These are phyloP conservation scores for Pyricularia pennisetigena DNA, from an alignment of 2,329 filamentous ascomycete species.

Conservation along the genomic window DNA sequence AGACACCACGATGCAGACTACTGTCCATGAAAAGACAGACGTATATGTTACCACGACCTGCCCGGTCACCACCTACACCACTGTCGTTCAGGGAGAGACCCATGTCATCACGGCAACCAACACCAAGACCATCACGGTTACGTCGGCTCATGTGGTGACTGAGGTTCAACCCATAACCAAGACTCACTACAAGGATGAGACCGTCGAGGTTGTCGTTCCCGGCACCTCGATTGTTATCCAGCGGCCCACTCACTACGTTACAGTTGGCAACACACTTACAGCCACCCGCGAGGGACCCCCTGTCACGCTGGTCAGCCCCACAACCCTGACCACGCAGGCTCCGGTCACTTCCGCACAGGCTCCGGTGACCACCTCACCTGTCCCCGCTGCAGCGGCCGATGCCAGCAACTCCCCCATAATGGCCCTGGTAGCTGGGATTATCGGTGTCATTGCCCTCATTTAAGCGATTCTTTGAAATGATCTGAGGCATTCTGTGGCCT, in stretches of 20 bases:
- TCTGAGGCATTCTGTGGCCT: not conserved
- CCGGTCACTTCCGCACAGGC: constrained; percentile 7
- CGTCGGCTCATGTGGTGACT: constrained; percentile 25
- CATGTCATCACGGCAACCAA: constrained; percentile 30
- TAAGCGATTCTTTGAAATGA: constrained; percentile 10
- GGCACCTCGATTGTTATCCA: constrained; percentile 22
- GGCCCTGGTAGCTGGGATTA: constrained; percentile 26
- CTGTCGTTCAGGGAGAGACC: constrained; percentile 29
- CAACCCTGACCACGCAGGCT: constrained; percentile 14
- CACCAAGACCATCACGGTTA: constrained; percentile 28
- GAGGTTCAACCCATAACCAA: constrained; percentile 29
- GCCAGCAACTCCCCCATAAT: constrained; percentile 20
- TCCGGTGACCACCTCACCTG: constrained; percentile 8
- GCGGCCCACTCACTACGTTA: constrained; percentile 20
- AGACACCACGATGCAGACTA: constrained; percentile 5
- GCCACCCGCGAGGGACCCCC: constrained; percentile 14
- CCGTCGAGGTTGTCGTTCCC: constrained; percentile 26
- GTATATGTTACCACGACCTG: constrained; percentile 28
- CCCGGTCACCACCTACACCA: constrained; percentile 30
- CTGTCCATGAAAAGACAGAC: constrained; percentile 6
- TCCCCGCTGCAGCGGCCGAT: constrained; percentile 20
- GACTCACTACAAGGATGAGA: constrained; percentile 27
- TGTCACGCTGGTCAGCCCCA: constrained; percentile 19
- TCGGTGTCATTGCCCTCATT: constrained; percentile 26
- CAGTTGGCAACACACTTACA: constrained; percentile 22